Base-by-base conservation (phyloP, 805 yeast species). In the Yarrowia phangngaensis region DNA sequence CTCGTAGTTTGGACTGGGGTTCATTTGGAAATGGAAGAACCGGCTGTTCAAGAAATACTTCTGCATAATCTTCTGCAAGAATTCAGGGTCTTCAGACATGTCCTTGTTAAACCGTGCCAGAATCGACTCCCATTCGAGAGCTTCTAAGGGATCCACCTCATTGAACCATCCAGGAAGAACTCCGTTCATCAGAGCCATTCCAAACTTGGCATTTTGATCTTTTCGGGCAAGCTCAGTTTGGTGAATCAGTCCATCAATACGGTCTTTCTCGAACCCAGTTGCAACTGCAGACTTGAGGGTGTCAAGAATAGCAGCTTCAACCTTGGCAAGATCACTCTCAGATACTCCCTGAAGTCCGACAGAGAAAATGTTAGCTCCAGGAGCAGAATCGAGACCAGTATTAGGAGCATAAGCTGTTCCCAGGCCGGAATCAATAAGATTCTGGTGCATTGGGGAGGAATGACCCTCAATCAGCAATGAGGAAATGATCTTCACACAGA, bases 161-260 rank as follows among this genome's bases (percentile, higher is more conserved):
- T 87, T 87, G 45, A 84, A 80, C 85, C 96, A 88, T 8, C 86
- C 79, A 7, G 95, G 85, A n/a, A 85, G 75, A 7, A 92, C 54
- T 1, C 86, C 74, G 60, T 78, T 78, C 24, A 90, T 69, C 36
- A 90, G 62, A 27, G 79, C 79, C 70, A 92, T 68, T 8, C 98
- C 98, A 68, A 87, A 92, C 53, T 85, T 84, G 0, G 97, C 81
- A 56, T 82, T 88, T 54, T 88, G 94, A 56, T 87, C 89, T 57
- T 86, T 86, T 62, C 86, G 81, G 26, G 79, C 66, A 22, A 92
- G 67, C 63, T 92, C 98, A 26, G 88, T 66, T 62, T 89, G 97
- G 64, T 88, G 94, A 28, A 92, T 71, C 41, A 90, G 76, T 0
- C 95, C 97, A 50, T 84, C 81, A n/a, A 92, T 74, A 58, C 86